Conservation (phyloP, 805 yeast genomes). For the Wickerhamiella azyma region DNA sequence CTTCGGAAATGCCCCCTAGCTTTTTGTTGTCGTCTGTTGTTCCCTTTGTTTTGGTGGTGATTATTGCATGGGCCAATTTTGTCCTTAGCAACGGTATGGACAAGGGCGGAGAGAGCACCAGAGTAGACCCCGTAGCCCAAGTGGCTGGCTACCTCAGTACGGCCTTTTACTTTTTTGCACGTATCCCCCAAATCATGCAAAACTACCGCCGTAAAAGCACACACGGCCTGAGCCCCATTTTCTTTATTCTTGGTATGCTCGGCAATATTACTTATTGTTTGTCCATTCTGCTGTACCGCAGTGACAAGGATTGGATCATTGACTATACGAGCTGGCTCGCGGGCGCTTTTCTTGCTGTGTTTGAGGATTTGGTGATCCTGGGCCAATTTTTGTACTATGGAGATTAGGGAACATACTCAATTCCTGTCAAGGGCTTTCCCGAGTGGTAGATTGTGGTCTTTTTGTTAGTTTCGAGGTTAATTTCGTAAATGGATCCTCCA, state of each 20-base stretch:
- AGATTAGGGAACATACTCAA: neutral
- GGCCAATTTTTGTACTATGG: conserved; percentile 50
- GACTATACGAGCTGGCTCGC: conserved; percentile 63
- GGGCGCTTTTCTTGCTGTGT: conserved; percentile 65
- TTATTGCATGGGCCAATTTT: conserved; percentile 51
- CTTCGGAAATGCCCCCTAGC: conserved; percentile 8
- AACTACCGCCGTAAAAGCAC: conserved; percentile 69
- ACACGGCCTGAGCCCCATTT: conserved; percentile 71
- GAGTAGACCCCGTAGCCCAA: conserved; percentile 40
- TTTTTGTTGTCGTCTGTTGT: conserved; percentile 30
- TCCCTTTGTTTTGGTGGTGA: conserved; percentile 48
- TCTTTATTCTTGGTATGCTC: conserved; percentile 57
- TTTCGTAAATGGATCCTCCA: neutral
- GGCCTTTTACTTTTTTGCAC: conserved; percentile 51
- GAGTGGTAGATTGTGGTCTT: neutral
- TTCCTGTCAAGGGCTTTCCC: neutral
- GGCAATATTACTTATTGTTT: conserved; percentile 68
- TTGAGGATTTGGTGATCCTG: conserved; percentile 54
- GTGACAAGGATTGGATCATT: conserved; percentile 44
- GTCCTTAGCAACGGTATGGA: conserved; percentile 29
- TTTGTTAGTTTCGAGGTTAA: neutral
- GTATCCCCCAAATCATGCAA: conserved; percentile 76
- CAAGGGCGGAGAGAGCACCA: conserved; percentile 17
- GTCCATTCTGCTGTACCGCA: conserved; percentile 53
- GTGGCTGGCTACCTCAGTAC: conserved; percentile 61